These are phyloP conservation scores for Pseudomonodictys pantanalensis DNA, from an alignment of 495 filamentous ascomycete genomes.

Conservation along the genomic window DNA sequence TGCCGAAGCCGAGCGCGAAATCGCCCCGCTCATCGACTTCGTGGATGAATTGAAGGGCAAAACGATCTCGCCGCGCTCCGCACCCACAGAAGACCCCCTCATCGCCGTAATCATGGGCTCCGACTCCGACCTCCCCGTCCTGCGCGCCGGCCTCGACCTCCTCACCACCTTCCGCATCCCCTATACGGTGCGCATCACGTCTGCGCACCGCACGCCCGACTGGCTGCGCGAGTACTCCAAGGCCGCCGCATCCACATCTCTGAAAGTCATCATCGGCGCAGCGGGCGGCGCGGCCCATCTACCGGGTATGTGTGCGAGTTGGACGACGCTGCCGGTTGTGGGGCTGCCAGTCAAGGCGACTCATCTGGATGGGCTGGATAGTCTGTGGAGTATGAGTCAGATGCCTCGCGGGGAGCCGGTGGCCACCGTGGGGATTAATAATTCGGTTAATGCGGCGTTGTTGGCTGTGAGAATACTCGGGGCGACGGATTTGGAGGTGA, in stretches of 20 bases:
- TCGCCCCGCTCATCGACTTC: constrained; percentile 46
- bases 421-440: constrained; percentile 89
- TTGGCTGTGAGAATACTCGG: constrained; percentile 84
- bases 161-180: constrained; percentile 73
- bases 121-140: constrained; percentile 81
- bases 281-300: constrained; percentile 91
- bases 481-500: constrained; percentile 55
- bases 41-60: constrained; percentile 35
- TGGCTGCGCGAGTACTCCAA: constrained; percentile 76
- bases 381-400: constrained; percentile 83
- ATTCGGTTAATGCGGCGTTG: constrained; percentile 87
- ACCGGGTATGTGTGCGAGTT: constrained; percentile 86
- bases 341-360: constrained; percentile 89
- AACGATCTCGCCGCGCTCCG: background rate
- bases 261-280: constrained; percentile 91
- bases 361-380: constrained; percentile 83
- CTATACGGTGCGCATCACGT: constrained; percentile 78
- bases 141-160: constrained; percentile 73
- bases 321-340: constrained; percentile 86
- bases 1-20: constrained; percentile 66
- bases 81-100: constrained; percentile 47
- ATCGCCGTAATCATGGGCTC: constrained; percentile 94
- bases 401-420: constrained; percentile 76
- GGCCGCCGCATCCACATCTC: constrained; percentile 61
- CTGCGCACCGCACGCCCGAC: constrained; percentile 86